Percentiles rank a stretch among this genome's conserved stretches.
These are phyloP conservation scores for Suillus subalutaceus DNA, from an alignment of 768 basidiomycete genomes.

Conservation along the genomic window DNA sequence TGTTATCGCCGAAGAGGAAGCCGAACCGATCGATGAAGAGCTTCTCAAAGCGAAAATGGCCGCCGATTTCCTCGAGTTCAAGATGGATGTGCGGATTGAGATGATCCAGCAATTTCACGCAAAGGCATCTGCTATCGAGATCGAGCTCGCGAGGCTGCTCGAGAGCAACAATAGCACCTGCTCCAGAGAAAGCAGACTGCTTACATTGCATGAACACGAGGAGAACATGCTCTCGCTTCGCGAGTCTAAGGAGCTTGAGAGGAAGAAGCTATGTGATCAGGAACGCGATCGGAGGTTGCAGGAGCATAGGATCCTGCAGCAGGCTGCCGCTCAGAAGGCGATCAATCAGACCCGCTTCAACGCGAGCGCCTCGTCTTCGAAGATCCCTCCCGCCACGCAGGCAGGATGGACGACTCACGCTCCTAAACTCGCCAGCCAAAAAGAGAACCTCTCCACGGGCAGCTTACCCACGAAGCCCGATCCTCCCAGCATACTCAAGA, in stretches of 20 bases:
- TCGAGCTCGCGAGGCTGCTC: constrained; percentile 32
- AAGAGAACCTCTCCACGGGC: constrained; percentile 27
- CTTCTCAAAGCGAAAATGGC: constrained; percentile 37
- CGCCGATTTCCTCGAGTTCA: constrained; percentile 33
- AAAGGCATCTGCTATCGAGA: constrained; percentile 32
- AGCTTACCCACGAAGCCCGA: constrained; percentile 25
- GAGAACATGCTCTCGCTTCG: constrained; percentile 35
- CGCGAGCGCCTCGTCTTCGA: constrained; percentile 20
- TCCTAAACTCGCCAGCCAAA: constrained; percentile 25
- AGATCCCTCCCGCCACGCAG: constrained; percentile 13
- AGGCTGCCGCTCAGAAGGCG: constrained; percentile 23
- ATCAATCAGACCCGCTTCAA: constrained; percentile 4
- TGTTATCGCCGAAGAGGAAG: constrained; percentile 30
- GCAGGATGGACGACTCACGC: constrained; percentile 18
- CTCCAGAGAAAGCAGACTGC: constrained; percentile 33
- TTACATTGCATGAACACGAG: constrained; percentile 35
- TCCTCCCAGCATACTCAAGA: constrained; percentile 24
- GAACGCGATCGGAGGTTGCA: constrained; percentile 30
- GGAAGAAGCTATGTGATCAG: constrained; percentile 32
- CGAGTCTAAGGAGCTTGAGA: constrained; percentile 35
- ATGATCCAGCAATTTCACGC: constrained; percentile 37
- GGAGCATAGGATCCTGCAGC: constrained; percentile 17
- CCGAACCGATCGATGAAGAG: constrained; percentile 29
- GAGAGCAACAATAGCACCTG: constrained; percentile 25
- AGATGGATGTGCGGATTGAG: constrained; percentile 35